Evolutionary conservation across 805 yeast genomes (phyloP), one percentile per base, ranked within the genome.

Genomic region (Candida nemodendra): DNA sequence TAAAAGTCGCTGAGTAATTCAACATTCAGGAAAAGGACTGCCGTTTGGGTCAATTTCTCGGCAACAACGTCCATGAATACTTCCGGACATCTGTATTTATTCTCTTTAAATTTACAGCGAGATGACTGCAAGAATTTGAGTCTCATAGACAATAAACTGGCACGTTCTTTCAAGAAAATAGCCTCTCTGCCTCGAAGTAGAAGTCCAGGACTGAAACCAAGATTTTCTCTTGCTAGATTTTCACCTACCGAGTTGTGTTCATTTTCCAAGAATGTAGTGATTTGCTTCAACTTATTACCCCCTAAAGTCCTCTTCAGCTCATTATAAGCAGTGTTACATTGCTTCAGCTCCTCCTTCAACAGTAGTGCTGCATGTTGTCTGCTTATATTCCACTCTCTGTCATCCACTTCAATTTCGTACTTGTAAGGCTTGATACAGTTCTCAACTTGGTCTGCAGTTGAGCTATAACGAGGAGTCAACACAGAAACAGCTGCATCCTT

Each of bases 391-490:
- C 99, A 93, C 60, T 93, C 99, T 27, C 96, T 72, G 51, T 90
- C 95, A 57, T 93, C 98, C 33, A 93, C 78, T 56, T 93, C 99
- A 42, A 93, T 90, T 56, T 93, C 99, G 60, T 91, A 93, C 65
- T 93, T 93, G 68, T 84, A 93, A 2, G 99, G 99, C 60, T 93
- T 93, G 54, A 93, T 91, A 65, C 98, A 90, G 62, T 95, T 93
- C 56, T 93, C 99, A 5, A 93, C 98, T 61, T 93, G 99, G 60
- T 95, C 99, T 0, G 99, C 95, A 0, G 99, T 91, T 1, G 95
- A 82, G 47, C 81, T 86, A 58, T 76, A 93, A 47, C 91, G 79
- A 18, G 84, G 66, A 46, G 81, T 81, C 45, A 93, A 68, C 5
- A 93, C 95, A 17, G 80, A 69, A 22, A 76, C 72, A 0, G 96